Conservation (phyloP, 2,329 filamentous ascomycete species). For the Pyricularia grisea region DNA sequence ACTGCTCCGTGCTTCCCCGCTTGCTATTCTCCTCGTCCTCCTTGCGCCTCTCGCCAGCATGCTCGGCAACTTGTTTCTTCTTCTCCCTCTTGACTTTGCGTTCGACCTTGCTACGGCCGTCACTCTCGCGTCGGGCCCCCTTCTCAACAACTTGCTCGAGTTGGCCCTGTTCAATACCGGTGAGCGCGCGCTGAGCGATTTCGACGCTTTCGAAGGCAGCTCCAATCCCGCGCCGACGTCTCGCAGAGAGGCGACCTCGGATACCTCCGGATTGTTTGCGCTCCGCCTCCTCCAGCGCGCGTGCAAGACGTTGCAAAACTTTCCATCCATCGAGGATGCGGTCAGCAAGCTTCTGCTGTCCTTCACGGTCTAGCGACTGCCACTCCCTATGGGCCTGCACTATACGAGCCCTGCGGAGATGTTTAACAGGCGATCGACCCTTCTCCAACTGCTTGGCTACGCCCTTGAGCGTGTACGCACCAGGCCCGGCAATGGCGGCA, state of each 20-base stretch:
- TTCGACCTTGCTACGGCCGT: conserved; percentile 6
- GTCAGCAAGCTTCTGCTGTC: conserved; percentile 19
- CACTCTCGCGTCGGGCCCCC: conserved; percentile 12
- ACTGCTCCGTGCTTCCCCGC: not conserved
- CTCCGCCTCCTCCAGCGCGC: conserved; percentile 25
- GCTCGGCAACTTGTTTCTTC: conserved; percentile 8
- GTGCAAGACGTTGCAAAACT: conserved; percentile 29
- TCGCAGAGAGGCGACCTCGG: conserved; percentile 15
- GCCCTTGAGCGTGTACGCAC: conserved; percentile 56
- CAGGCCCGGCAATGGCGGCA: conserved; percentile 48
- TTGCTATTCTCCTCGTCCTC: conserved; percentile 2
- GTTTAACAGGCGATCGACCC: conserved; percentile 38
- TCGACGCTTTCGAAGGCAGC: conserved; percentile 40
- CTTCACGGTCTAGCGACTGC: conserved; percentile 19
- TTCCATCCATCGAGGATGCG: conserved; percentile 30
- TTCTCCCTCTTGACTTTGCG: conserved; percentile 9
- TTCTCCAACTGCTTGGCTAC: conserved; percentile 50
- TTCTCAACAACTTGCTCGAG: conserved; percentile 23
- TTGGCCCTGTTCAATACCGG: conserved; percentile 34
- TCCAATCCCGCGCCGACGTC: conserved; percentile 28
- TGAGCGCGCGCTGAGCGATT: conserved; percentile 33
- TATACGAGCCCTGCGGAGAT: conserved; percentile 48
- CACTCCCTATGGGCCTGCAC: conserved; percentile 44
- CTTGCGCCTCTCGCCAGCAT: conserved; percentile 1
- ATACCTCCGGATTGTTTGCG: conserved; percentile 25